Evolutionary conservation across 257 asterid genomes (phyloP), one percentile per base, ranked within the genome.

Genomic region (Penstemon davidsonii): DNA sequence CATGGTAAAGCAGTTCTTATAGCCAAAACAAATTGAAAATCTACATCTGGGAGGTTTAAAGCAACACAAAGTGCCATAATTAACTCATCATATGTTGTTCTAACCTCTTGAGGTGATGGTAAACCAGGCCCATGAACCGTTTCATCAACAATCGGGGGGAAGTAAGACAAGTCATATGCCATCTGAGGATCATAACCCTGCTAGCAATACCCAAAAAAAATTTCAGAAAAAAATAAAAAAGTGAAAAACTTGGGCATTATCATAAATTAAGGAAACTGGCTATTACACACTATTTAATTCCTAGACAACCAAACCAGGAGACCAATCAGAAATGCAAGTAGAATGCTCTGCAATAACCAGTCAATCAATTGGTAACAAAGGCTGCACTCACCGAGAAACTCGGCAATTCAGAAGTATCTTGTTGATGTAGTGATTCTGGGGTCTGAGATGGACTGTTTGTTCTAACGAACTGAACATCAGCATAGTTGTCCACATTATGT

Each of bases 151-250:
- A 85, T 67, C 25, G 96, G 88, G 80, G 78, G 86, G 73, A 88
- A 91, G 76, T 94, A 94, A 8, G 97, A 81, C 65, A 84, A 78
- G 54, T 91, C 97, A 78, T 90, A 93, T 68, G 89, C 87, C 64
- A 85, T 79, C 72, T 87, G 99, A 19, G 91, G 87, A 65, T 91
- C 97, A 72, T 94, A 91, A 51, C 89, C 80, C 96, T 93, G 91
- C 76, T 77, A 19, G 58, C 47, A 80, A 41, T 25, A 25, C 33
- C 33, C 33, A 2, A 1, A 25, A 25, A 25, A 25, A 25, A 25
- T 1, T 25, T 25, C 18, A 68, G 60, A 66, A 72, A 65, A 67
- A 40, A 61, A 15, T 68, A 53, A 42, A 58, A 10, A 5, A 4
- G 45, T 46, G 47, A 72, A 40, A 58, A 13, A 15, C 18, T 55